Evolutionary conservation across 2,329 filamentous ascomycete species (phyloP).

Genomic region (Epichloe amarillans): DNA sequence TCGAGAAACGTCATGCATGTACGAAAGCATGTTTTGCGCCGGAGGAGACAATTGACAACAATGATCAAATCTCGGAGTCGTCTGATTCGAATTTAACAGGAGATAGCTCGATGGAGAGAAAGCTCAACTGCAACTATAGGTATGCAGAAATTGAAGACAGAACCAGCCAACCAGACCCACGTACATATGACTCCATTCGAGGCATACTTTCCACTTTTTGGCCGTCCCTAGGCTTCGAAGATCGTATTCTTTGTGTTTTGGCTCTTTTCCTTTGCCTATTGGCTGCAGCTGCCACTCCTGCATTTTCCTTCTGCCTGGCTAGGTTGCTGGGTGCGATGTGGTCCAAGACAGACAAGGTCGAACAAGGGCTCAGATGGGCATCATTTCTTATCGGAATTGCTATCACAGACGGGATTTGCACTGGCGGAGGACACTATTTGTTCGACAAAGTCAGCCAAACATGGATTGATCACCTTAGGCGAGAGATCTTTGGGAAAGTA

Average conservation of each 20-base stretch:
- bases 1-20: neutral
- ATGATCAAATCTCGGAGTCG: neutral
- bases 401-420: conserved; percentile 48
- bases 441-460: conserved; percentile 58
- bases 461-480: conserved; percentile 64
- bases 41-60: neutral
- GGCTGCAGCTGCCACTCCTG: conserved; percentile 54
- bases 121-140: neutral
- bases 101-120: neutral
- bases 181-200: neutral
- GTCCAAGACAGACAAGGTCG: conserved; percentile 31
- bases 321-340: conserved; percentile 61
- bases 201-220: conserved; percentile 46
- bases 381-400: conserved; percentile 57
- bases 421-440: conserved; percentile 54
- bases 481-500: conserved; percentile 53
- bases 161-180: neutral
- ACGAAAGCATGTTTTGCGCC: neutral
- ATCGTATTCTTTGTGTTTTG: conserved; percentile 41
- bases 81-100: neutral
- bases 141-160: neutral
- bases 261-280: conserved; percentile 49
- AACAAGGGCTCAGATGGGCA: conserved; percentile 51
- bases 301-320: conserved; percentile 66
- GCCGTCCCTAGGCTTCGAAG: conserved; percentile 41